Evolutionary conservation across 148 eudicot genomes (phyloP).

Genomic region (Chenopodium album): DNA sequence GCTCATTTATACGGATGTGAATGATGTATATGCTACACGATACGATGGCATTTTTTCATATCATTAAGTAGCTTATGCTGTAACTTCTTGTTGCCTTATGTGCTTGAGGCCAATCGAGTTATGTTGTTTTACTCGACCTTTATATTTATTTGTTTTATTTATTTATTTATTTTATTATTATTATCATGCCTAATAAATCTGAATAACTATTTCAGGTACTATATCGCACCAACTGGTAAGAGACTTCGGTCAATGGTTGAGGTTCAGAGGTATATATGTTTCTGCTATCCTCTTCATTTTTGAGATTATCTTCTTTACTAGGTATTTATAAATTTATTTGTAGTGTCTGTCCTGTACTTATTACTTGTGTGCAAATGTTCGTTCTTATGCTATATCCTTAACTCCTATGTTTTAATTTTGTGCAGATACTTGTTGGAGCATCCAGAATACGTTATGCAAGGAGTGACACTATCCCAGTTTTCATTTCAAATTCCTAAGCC

Average conservation of each 20-base stretch:
- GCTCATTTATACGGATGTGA: not conserved
- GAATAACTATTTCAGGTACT: constrained; percentile 58
- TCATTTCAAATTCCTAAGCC: constrained; percentile 91
- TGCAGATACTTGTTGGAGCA: constrained; percentile 72
- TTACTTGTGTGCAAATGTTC: not conserved
- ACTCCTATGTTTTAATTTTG: constrained; percentile 12
- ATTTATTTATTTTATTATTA: no score
- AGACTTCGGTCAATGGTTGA: constrained; percentile 88
- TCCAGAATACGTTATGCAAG: constrained; percentile 57
- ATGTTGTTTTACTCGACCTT: not conserved
- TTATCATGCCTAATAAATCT: not conserved
- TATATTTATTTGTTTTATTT: not conserved
- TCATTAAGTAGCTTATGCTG: not conserved
- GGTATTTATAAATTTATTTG: not conserved
- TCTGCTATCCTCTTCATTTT: not conserved
- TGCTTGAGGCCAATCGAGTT: not conserved
- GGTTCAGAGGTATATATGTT: constrained; percentile 57
- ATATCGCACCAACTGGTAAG: constrained; percentile 80
- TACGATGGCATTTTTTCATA: not conserved
- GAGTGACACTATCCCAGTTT: constrained; percentile 65
- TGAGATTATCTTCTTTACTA: not conserved
- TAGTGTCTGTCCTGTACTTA: not conserved
- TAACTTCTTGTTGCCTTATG: constrained; percentile 1
- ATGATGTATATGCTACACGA: not conserved
- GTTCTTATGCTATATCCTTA: not conserved